Conservation (phyloP, 495 filamentous ascomycete species). For the Penicillium goetzii region DNA sequence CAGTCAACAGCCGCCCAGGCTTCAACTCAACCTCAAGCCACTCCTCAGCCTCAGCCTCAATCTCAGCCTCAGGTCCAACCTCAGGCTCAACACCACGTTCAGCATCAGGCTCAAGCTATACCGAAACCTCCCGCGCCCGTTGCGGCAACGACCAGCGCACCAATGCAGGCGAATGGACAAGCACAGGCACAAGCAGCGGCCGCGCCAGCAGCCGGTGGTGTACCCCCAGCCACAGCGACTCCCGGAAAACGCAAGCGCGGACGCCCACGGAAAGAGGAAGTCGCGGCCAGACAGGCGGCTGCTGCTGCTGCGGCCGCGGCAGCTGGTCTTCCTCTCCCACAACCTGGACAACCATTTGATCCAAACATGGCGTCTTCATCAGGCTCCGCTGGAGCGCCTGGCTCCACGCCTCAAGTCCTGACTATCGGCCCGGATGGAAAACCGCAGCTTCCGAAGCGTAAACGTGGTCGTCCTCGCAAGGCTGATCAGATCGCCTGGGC, state of each 20-base stretch:
- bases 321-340: slow-evolving; percentile 24
- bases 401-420: slow-evolving; percentile 17
- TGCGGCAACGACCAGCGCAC: not conserved
- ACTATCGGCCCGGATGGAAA: slow-evolving; percentile 42
- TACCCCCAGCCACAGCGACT: slow-evolving; percentile 11
- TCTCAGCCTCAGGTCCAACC: not conserved
- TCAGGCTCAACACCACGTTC: slow-evolving; percentile 15
- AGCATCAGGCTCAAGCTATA: slow-evolving; percentile 7
- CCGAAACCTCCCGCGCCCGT: slow-evolving; percentile 4
- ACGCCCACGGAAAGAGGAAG: slow-evolving; percentile 36
- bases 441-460: slow-evolving; percentile 38
- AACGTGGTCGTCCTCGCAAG: slow-evolving; percentile 48
- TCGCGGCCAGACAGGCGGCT: slow-evolving; percentile 29
- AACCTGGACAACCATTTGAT: slow-evolving; percentile 32
- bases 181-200: slow-evolving; percentile 6
- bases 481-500: slow-evolving; percentile 40
- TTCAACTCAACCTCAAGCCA: slow-evolving; percentile 13
- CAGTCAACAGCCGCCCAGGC: slow-evolving; percentile 13
- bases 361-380: slow-evolving; percentile 27
- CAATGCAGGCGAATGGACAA: slow-evolving; percentile 27
- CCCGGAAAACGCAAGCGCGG: slow-evolving; percentile 33
- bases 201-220: slow-evolving; percentile 10
- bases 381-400: slow-evolving; percentile 11
- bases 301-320: slow-evolving; percentile 26
- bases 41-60: slow-evolving; percentile 2